A percentile compares a stretch with the other conserved stretches of the same genome.
phyloP scores from a whole-genome alignment of 495 filamentous ascomycete genomes.

The Aspergillus campestris region DNA sequence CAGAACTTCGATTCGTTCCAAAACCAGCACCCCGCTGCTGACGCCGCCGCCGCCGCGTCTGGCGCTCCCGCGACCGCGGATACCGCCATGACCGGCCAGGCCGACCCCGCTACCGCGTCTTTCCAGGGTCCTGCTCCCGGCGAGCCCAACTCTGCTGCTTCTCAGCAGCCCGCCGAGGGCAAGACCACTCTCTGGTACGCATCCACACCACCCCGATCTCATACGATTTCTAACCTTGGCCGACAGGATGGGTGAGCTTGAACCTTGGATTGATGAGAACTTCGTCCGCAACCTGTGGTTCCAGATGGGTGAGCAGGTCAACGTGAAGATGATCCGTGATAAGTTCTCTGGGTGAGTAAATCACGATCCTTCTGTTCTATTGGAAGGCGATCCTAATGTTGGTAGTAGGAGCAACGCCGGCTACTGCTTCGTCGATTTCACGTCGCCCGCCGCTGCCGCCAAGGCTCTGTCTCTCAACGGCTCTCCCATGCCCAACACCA shows the following conservation, averaged over 20 bases:
- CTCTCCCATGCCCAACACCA: slow-evolving; percentile 84
- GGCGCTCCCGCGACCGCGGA: slow-evolving; percentile 46
- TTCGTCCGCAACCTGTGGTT: slow-evolving; percentile 94
- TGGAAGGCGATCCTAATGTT: slow-evolving; percentile 37
- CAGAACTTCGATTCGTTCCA: slow-evolving; percentile 51
- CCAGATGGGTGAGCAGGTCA: slow-evolving; percentile 84
- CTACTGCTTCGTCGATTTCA: slow-evolving; percentile 98
- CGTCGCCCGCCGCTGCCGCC: slow-evolving; percentile 70
- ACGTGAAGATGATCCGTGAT: slow-evolving; percentile 99
- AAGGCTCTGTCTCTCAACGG: slow-evolving; percentile 89
- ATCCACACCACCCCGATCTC: background rate
- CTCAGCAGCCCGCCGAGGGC: slow-evolving; percentile 51
- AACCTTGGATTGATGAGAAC: slow-evolving; percentile 98
- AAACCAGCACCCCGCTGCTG: slow-evolving; percentile 45
- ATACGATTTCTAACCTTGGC: slow-evolving; percentile 7
- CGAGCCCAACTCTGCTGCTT: slow-evolving; percentile 41
- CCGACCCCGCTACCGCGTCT: slow-evolving; percentile 45
- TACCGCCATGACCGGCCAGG: slow-evolving; percentile 42
- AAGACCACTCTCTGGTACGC: slow-evolving; percentile 81
- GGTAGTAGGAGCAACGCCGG: slow-evolving; percentile 79
- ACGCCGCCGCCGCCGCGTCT: slow-evolving; percentile 44
- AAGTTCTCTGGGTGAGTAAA: slow-evolving; percentile 91
- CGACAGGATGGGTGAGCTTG: slow-evolving; percentile 94
- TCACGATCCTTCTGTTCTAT: background rate
- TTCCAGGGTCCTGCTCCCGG: slow-evolving; percentile 48